phyloP scores from a whole-genome alignment of 2,329 filamentous ascomycete species.

The Chaetomium olivaceum region DNA sequence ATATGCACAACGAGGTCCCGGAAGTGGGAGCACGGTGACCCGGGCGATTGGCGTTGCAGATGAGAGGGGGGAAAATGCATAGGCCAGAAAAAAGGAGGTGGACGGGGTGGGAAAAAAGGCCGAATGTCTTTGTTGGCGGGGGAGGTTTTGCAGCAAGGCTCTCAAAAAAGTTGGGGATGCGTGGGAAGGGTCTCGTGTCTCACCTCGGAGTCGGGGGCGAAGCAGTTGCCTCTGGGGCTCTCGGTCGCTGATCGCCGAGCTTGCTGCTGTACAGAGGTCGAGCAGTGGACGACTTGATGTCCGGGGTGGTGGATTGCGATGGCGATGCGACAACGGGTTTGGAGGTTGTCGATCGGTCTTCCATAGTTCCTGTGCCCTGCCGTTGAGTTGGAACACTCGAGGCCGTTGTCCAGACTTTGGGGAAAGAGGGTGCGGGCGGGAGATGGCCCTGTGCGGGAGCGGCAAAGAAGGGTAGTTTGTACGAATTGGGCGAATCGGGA shows the following conservation, averaged over 20 bases:
- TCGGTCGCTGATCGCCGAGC: slow-evolving; percentile 35
- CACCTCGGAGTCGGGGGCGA: slow-evolving; percentile 38
- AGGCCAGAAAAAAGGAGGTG: slow-evolving; percentile 10
- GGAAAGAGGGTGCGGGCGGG: slow-evolving; percentile 33
- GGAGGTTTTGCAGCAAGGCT: slow-evolving; percentile 20
- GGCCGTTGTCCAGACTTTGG: slow-evolving; percentile 33
- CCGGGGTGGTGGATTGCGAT: slow-evolving; percentile 28
- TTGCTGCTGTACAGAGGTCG: slow-evolving; percentile 39
- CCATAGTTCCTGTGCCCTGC: slow-evolving; percentile 33
- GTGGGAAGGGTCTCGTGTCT: slow-evolving; percentile 36
- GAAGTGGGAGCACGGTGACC: slow-evolving; percentile 5
- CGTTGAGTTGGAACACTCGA: slow-evolving; percentile 29
- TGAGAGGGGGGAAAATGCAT: slow-evolving; percentile 4
- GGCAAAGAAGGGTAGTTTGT: slow-evolving; percentile 33
- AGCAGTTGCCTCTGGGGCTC: slow-evolving; percentile 30
- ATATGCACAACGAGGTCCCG: slow-evolving; percentile 5
- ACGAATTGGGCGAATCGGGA: slow-evolving; percentile 34
- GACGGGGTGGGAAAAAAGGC: background rate
- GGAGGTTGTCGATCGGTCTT: slow-evolving; percentile 34
- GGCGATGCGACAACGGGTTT: slow-evolving; percentile 31
- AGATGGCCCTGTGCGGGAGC: slow-evolving; percentile 31
- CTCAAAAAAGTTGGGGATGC: slow-evolving; percentile 28
- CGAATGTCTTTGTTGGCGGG: slow-evolving; percentile 28
- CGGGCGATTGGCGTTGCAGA: slow-evolving; percentile 1
- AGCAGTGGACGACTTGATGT: slow-evolving; percentile 32